These are phyloP conservation scores for Apiosordaria backusii DNA, from an alignment of 495 filamentous ascomycete species.

Conservation along the genomic window DNA sequence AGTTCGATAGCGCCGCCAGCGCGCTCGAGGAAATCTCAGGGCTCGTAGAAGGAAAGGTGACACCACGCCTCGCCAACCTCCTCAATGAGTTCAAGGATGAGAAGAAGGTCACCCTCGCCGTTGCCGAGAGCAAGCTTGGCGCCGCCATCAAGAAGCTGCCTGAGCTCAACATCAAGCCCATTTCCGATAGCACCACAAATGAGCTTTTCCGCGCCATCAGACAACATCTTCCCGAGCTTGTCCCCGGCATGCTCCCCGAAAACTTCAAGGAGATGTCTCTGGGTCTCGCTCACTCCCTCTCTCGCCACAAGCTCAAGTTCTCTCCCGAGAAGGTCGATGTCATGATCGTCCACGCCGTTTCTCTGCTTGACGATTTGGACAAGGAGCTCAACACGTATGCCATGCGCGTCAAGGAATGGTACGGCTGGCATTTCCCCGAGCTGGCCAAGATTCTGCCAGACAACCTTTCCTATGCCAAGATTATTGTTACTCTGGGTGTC, in stretches of 20 bases:
- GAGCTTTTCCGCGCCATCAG: conserved; percentile 94
- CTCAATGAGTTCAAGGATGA: conserved; percentile 93
- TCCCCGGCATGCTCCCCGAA: conserved; percentile 80
- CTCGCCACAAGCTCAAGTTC: conserved; percentile 98
- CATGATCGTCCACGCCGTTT: conserved; percentile 98
- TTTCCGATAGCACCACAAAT: conserved; percentile 80
- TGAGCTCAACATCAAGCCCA: conserved; percentile 72
- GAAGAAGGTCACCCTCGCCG: conserved; percentile 92
- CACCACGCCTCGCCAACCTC: conserved; percentile 77
- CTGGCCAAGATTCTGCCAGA: conserved; percentile 95
- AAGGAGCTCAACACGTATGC: conserved; percentile 98
- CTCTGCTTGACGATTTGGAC: conserved; percentile 90
- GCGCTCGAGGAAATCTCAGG: conserved; percentile 87
- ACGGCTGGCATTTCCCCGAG: conserved; percentile 99
- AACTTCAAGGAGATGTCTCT: conserved; percentile 90
- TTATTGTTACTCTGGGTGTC: conserved; percentile 86
- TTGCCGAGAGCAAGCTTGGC: conserved; percentile 91
- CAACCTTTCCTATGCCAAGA: conserved; percentile 87
- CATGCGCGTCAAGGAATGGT: conserved; percentile 99
- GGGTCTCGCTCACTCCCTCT: conserved; percentile 93
- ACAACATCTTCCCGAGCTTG: conserved; percentile 81
- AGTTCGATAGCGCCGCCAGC: conserved; percentile 86
- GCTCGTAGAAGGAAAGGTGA: conserved; percentile 89
- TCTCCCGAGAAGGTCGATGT: conserved; percentile 98
- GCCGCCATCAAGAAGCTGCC: conserved; percentile 91